A percentile compares a stretch with the other conserved stretches of the same genome.
These are phyloP conservation scores for Periconia macrospinosa DNA, from an alignment of 2,329 filamentous ascomycete species.

Conservation along the genomic window DNA sequence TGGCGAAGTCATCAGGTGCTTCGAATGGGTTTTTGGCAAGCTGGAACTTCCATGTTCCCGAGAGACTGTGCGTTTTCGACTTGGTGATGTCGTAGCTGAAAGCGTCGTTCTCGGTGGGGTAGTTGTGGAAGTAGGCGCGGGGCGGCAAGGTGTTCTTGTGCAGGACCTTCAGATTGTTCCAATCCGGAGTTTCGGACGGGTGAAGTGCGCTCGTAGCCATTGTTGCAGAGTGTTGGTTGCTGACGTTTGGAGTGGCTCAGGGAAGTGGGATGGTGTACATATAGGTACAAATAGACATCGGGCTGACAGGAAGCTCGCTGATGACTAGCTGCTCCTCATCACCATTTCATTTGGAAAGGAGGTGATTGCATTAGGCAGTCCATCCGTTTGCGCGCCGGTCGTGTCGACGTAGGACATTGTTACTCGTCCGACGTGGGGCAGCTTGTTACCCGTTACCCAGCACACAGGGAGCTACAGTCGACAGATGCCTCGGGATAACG, in stretches of 20 bases:
- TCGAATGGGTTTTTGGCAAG: conserved; percentile 40
- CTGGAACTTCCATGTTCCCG: conserved; percentile 45
- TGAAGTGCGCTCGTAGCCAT: not conserved
- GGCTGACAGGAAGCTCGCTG: not conserved
- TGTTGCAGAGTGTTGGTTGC: not conserved
- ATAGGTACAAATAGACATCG: not conserved
- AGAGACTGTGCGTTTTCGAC: conserved; percentile 35
- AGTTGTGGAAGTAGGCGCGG: conserved; percentile 60
- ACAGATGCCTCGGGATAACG: not conserved
- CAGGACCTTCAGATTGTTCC: conserved; percentile 63
- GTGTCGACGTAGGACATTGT: not conserved
- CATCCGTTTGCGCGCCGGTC: not conserved
- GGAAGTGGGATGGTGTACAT: not conserved
- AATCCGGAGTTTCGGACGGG: conserved; percentile 53
- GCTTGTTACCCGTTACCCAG: not conserved
- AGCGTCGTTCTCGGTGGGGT: conserved; percentile 53
- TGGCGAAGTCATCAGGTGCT: conserved; percentile 39
- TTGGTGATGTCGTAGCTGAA: conserved; percentile 44
- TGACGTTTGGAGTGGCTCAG: not conserved
- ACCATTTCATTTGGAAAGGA: not conserved
- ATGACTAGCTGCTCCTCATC: not conserved
- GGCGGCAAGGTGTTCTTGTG: conserved; percentile 63
- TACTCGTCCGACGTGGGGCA: not conserved
- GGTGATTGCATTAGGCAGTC: not conserved
- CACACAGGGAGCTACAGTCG: not conserved